Evolutionary conservation across 2,329 filamentous ascomycete genomes (phyloP).

Genomic region (Venturia asperata): DNA sequence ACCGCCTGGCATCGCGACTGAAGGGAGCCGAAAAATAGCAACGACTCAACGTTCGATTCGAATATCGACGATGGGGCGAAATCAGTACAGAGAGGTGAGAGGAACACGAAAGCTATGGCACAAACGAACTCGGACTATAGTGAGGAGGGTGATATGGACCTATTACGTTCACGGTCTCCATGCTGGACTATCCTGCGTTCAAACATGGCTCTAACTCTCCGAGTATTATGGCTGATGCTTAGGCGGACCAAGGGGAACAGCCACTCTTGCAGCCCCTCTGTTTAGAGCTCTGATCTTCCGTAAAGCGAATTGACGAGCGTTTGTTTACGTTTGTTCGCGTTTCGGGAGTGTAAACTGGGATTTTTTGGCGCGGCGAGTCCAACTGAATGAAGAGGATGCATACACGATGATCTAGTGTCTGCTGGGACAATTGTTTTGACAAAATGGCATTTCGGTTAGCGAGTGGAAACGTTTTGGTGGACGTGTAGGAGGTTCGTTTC

Average conservation of each 20-base stretch:
- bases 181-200: constrained; percentile 5
- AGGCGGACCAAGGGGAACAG: not conserved
- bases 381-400: not conserved
- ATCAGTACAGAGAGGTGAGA: not conserved
- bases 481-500: constrained; percentile 1
- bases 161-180: constrained; percentile 7
- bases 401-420: not conserved
- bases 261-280: not conserved
- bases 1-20: constrained; percentile 13
- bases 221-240: constrained; percentile 10
- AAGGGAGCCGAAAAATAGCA: not conserved
- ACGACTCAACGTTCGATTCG: not conserved
- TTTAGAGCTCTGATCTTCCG: not conserved
- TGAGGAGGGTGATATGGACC: constrained; percentile 3
- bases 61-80: too few relatives aligned
- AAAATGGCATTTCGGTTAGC: not conserved
- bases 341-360: not conserved
- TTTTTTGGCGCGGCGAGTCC: not conserved
- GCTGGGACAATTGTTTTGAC: not conserved
- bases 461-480: not conserved
- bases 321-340: not conserved
- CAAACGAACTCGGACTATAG: constrained; percentile 1
- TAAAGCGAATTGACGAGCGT: not conserved
- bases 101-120: not conserved
- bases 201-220: constrained; percentile 11